Evolutionary conservation across 176 grass and related monocot species (phyloP).

Genomic region (Typha latifolia): DNA sequence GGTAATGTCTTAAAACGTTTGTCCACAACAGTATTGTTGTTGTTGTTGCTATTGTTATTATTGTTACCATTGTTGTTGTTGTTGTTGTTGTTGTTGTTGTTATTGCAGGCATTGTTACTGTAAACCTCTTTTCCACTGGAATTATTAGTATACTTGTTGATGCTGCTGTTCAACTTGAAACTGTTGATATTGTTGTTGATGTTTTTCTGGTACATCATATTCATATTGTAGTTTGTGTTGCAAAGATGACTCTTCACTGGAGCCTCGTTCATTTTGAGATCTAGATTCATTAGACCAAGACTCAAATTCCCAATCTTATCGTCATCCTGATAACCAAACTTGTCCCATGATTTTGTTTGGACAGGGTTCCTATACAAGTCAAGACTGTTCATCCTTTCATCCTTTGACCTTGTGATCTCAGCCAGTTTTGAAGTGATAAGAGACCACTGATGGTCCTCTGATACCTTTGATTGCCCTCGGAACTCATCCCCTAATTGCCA

Average conservation of each 20-base stretch:
- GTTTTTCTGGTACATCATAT: conserved; percentile 47
- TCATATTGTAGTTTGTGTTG: conserved; percentile 11
- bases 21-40: conserved; percentile 45
- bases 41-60: conserved; percentile 37
- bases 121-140: conserved; percentile 41
- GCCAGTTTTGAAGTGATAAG: conserved; percentile 94
- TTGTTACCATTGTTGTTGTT: conserved; percentile 34
- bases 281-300: conserved; percentile 66
- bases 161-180: conserved; percentile 67
- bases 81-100: conserved; percentile 19
- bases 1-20: conserved; percentile 97
- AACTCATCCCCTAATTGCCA: conserved; percentile 93
- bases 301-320: conserved; percentile 74
- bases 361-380: conserved; percentile 49
- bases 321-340: conserved; percentile 55
- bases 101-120: conserved; percentile 34
- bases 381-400: conserved; percentile 65
- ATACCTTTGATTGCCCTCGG: conserved; percentile 69
- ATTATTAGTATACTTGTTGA: conserved; percentile 54
- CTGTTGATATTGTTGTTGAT: conserved; percentile 46
- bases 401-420: conserved; percentile 67
- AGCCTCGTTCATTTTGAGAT: conserved; percentile 24
- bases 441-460: conserved; percentile 93
- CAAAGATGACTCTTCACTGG: neutral
- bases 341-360: conserved; percentile 62